Percentiles rank a stretch among this genome's conserved stretches.
Conservation (phyloP, 2,329 filamentous ascomycete species). For the Aspergillus fischeri region DNA sequence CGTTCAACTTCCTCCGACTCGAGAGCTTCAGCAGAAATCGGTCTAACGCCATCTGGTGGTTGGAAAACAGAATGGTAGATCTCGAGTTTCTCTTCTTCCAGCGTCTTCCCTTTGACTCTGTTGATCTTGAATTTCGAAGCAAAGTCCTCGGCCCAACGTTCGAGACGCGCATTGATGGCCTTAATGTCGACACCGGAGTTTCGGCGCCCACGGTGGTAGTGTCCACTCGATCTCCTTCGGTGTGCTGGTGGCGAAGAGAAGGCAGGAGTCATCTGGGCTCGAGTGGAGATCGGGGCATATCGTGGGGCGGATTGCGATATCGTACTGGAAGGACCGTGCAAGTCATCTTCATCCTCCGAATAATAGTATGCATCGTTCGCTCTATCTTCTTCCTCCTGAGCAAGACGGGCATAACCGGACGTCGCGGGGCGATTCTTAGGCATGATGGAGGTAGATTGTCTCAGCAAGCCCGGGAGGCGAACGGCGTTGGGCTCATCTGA, state of each 20-base stretch:
- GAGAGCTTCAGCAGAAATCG: constrained; percentile 70
- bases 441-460: constrained; percentile 48
- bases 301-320: constrained; percentile 55
- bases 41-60: constrained; percentile 79
- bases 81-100: constrained; percentile 82
- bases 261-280: constrained; percentile 46
- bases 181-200: constrained; percentile 94
- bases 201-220: constrained; percentile 56
- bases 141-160: constrained; percentile 97
- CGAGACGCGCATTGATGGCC: constrained; percentile 91
- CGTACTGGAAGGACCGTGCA: constrained; percentile 51
- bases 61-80: constrained; percentile 98
- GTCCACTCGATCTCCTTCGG: constrained; percentile 46
- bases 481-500: constrained; percentile 1
- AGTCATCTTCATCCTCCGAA: constrained; percentile 65
- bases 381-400: constrained; percentile 67
- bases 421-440: constrained; percentile 65
- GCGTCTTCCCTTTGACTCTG: constrained; percentile 66
- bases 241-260: constrained; percentile 37
- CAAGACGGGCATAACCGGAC: constrained; percentile 79
- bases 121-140: constrained; percentile 92
- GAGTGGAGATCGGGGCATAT: constrained; percentile 56
- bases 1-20: constrained; percentile 57
- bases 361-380: constrained; percentile 54
- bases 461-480: constrained; percentile 7